Base-by-base conservation (phyloP, 148 eudicot genomes). In the Agrostemma githago region DNA sequence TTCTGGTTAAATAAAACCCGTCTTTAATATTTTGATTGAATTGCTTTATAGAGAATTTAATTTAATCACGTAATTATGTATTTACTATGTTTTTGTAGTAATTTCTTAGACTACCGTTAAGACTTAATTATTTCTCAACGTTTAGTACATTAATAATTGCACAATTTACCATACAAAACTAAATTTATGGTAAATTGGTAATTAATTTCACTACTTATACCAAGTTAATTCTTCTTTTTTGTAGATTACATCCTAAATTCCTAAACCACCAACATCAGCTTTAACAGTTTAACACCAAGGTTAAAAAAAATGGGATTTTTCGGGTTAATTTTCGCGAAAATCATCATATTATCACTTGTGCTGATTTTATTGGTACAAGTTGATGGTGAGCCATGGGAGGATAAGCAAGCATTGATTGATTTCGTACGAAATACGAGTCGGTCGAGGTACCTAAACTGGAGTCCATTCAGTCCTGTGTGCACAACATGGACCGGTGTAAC, bases 401-500 rank as follows among this genome's bases (percentile, higher is more conserved):
- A 89, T 68, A 87, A 84, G 76, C 80, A 80, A 78, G 83, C 87
- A 17, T 74, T 89, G 76, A 88, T 87, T 20, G 88, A 89, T 69
- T 89, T 89, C 70, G 57, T 83, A 17, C 58, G 42, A 37, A 79
- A 40, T 14, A 66, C 79, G 16, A 53, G 57, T 3, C 85, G 74
- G 73, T 81, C 81, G 10, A 66, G 86, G 46, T 34, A 61, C n/a
- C 67, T 87, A 26, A 83, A 89, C 69, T 89, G 94, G 94, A 72
- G 76, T 74, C 80, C 61, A 46, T 69, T 58, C 56, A 78, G 76
- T 72, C 83, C 88, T 37, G 86, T 80, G 40, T 89, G 94, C 65
- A 78, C 62, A 12, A 67, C 37, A 1, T 89, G 94, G 94, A 80
- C 70, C 63, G 94, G 94, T 62, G 81, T 89, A n/a, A 82, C 87